Base-by-base conservation (phyloP, 768 basidiomycete genomes). In the Leccinellum luteum region DNA sequence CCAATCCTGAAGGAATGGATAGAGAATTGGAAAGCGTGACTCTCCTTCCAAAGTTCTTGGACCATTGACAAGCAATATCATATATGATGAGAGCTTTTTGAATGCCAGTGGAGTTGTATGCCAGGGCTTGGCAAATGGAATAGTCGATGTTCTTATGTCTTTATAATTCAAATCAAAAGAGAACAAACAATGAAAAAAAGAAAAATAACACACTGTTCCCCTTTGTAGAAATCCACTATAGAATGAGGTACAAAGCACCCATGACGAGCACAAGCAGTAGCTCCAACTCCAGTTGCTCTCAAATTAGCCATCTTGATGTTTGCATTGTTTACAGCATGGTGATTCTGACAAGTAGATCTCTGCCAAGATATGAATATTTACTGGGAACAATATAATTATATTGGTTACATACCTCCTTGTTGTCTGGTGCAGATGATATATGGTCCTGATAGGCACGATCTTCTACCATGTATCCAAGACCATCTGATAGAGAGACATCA, bases 131-230 rank as follows among this genome's bases (percentile, higher is more conserved):
- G n/a, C 59, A 64, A 14, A 70, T 55, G 0, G 65, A 56, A 48
- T 67, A 73, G 44, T 73, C 65, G 2, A 74, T 61, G 32, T 73
- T 72, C 17, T 63, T 63, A 6, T 74, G 68, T 25, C 69, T 71
- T 44, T 10, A 17, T n/a, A 19, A 44, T 44, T n/a, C 12, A 44
- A n/a, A 47, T 56, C 47, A 28, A 19, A 43, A 9, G 8, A n/a
- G n/a, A 19, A 5, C 10, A 14, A 12, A 10, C 25, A 14, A 48
- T 3, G 14, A 15, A 13, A 15, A 4, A 4, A n/a, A 28, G 12
- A 3, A 3, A 48, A 17, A 23, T 14, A 13, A 49, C 54, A 30
- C 35, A 57, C 32, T 54, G 25, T 6, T 75, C 68, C 0, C 71
- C 72, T 23, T 66, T 66, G 44, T 69, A 69, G 41, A 75, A 69